phyloP scores from a whole-genome alignment of 805 yeast genomes.

The Pichia nakasei region DNA sequence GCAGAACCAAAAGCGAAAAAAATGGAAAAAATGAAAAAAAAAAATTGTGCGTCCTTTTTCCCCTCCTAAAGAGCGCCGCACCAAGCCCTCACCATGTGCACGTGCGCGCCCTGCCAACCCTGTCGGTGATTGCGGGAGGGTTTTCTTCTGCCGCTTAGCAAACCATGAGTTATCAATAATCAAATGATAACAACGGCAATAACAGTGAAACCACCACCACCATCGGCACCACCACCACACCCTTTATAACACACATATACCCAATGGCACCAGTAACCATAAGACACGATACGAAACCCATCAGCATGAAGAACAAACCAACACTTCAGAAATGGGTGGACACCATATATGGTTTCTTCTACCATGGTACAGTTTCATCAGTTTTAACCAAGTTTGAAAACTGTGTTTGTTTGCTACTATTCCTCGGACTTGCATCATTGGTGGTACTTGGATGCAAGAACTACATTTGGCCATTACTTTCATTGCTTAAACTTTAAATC shows the following conservation, averaged over 20 bases:
- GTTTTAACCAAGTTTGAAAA: constrained; percentile 4
- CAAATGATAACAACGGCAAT: too few species aligned
- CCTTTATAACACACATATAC: background rate
- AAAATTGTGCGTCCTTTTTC: too few species aligned
- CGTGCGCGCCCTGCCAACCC: background rate
- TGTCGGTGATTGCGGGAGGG: too few species aligned
- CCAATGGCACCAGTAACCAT: constrained; percentile 5
- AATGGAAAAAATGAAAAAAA: too few species aligned
- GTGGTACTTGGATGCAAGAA: constrained; percentile 3
- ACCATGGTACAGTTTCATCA: background rate
- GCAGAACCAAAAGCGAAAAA: too few species aligned
- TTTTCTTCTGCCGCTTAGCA: too few species aligned
- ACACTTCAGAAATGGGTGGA: background rate
- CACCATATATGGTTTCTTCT: background rate
- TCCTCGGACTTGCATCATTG: background rate
- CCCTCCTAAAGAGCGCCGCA: too few species aligned
- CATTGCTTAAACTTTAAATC: background rate
- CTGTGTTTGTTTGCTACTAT: background rate
- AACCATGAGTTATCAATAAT: too few species aligned
- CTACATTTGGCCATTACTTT: constrained; percentile 5
- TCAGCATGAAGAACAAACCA: constrained; percentile 1
- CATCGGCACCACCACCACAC: too few species aligned
- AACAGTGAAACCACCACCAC: too few species aligned
- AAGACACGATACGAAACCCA: background rate
- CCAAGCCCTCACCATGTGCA: too few species aligned